A percentile compares a stretch with the other conserved stretches of the same genome.
Conservation (phyloP, 1,284 basidiomycete species). For the Flammula alnicola region DNA sequence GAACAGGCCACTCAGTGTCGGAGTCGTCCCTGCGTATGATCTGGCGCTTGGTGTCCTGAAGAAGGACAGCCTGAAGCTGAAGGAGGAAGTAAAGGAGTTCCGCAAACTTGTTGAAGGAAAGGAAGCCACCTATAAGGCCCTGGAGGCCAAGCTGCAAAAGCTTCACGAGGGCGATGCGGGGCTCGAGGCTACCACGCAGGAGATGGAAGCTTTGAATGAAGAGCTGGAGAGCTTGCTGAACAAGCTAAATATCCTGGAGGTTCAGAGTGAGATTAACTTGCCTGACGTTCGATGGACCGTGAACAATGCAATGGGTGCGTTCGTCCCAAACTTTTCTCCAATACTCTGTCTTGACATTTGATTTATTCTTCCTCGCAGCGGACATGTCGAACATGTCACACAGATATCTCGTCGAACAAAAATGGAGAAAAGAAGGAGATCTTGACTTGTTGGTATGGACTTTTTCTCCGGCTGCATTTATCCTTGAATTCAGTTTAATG, state of each 20-base stretch:
- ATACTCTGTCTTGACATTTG: not conserved
- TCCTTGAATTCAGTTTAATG: constrained; percentile 10
- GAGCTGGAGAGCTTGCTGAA: constrained; percentile 44
- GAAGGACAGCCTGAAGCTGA: constrained; percentile 49
- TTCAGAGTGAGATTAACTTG: constrained; percentile 76
- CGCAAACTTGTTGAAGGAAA: constrained; percentile 33
- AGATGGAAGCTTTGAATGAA: constrained; percentile 37
- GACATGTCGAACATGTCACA: constrained; percentile 73
- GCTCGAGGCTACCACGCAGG: constrained; percentile 28
- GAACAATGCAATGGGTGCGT: constrained; percentile 74
- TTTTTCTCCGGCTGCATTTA: not conserved
- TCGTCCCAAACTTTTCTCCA: constrained; percentile 10
- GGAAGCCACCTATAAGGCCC: constrained; percentile 33
- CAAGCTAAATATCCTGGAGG: constrained; percentile 54
- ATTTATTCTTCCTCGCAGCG: constrained; percentile 41
- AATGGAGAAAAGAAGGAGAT: constrained; percentile 84
- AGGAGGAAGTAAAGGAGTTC: constrained; percentile 37
- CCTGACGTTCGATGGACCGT: constrained; percentile 81
- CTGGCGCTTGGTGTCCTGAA: constrained; percentile 74
- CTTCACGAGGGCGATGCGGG: constrained; percentile 33
- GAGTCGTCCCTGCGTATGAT: constrained; percentile 83
- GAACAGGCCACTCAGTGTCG: constrained; percentile 68
- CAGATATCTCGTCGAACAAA: constrained; percentile 81
- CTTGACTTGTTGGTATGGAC: constrained; percentile 81
- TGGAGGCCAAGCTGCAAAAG: constrained; percentile 22